Base-by-base conservation (phyloP, 148 eudicot species). In the Persicaria tinctoria region DNA sequence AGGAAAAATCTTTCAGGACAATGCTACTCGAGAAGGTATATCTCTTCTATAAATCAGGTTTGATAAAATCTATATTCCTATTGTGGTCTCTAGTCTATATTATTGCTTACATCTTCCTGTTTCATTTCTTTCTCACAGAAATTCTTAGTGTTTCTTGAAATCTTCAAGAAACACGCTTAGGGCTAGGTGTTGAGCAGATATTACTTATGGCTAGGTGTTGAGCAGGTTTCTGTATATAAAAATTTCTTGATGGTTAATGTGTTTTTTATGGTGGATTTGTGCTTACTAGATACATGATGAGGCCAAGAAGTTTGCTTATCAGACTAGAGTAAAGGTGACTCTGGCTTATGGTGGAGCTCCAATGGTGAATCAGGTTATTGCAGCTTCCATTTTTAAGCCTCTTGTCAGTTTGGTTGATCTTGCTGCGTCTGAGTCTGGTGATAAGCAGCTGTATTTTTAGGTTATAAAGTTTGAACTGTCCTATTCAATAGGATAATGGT, bases 291-390 rank as follows among this genome's bases (percentile, higher is more conserved):
- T 88, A 51, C 85, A 85, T 50, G 97, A 92, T 8, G 97, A 92
- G 79, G 92, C 89, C 4, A 92, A 79, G 80, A 92, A 92, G 81
- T 92, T 92, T 82, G 82, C 92, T 27, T 75, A 85, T 75, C 85
- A 90, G 82, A 88, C 97, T 80, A 89, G 91, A 49, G 89, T 90
- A 3, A 92, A 83, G 82, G 89, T 88, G 69, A 92, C 83, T 66
- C 95, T 92, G 20, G 95, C 89, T 8, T 92, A 92, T 83, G 97
- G 97, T 75, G 97, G 97, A 44, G 90, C 97, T 60, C 91, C 97
- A 9, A 88, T 90, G 12, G 50, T 45, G 17, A 84, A 84, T 14
- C 97, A 91, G 97, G 93, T 91, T 53, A 17, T 18, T 17, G 1
- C 46, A 32, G 14, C 51, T 70, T 70, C 17, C 73, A 66, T 32